A percentile compares a stretch with the other conserved stretches of the same genome.
Evolutionary conservation across 1,284 basidiomycete species (phyloP).

Genomic region (Kwoniella shivajii): DNA sequence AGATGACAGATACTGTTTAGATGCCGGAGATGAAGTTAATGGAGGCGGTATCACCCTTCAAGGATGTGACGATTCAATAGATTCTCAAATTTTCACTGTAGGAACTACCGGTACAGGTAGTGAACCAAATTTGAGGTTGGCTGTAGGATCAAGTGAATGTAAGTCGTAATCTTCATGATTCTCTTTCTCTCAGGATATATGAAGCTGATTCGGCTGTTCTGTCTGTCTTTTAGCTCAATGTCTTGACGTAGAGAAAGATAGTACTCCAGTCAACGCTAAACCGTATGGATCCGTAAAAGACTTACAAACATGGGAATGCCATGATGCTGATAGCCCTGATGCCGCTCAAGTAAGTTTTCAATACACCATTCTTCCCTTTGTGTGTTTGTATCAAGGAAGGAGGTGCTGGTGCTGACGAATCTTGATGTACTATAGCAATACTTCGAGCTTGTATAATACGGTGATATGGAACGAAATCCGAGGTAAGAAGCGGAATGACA

Average conservation of each 20-base stretch:
- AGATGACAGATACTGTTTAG: slow-evolving; percentile 1
- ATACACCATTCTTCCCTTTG: too few relatives aligned
- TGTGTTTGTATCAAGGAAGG: too few relatives aligned
- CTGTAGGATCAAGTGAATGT: not conserved
- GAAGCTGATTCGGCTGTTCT: not conserved
- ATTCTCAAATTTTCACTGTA: slow-evolving; percentile 2
- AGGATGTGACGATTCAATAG: slow-evolving; percentile 2
- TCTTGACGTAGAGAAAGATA: not conserved
- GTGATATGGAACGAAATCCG: too few relatives aligned
- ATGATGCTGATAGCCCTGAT: not conserved
- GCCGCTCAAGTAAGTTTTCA: slow-evolving; percentile 2
- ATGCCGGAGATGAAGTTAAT: not conserved
- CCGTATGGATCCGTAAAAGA: not conserved
- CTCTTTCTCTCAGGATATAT: not conserved
- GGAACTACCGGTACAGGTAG: slow-evolving; percentile 3
- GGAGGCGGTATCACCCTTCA: not conserved
- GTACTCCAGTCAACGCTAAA: not conserved
- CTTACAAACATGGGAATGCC: slow-evolving; percentile 2
- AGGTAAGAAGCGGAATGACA: too few relatives aligned
- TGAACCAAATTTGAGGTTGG: slow-evolving; percentile 1
- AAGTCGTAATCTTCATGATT: not conserved
- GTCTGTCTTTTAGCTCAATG: not conserved
- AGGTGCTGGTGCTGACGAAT: too few relatives aligned
- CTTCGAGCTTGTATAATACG: too few relatives aligned
- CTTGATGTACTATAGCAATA: too few relatives aligned